Evolutionary conservation across 2,329 filamentous ascomycete genomes (phyloP), one percentile per base, ranked within the genome.

Genomic region (Scedosporium dehoogii): DNA sequence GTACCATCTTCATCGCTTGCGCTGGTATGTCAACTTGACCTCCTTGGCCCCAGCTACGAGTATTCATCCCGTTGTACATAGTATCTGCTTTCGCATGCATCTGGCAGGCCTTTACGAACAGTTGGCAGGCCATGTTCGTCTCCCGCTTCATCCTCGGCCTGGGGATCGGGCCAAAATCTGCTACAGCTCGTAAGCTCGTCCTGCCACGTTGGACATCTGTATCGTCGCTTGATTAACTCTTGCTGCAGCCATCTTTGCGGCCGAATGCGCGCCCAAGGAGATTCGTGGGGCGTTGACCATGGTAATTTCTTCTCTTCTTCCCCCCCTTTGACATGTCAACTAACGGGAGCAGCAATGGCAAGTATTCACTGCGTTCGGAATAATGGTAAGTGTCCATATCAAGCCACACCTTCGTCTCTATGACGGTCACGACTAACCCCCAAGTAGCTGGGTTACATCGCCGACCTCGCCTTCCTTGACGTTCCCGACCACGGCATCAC

Each of bases 281-380:
- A 83, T 89, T 55, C 81, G 87, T 63, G 87, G 87, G 60, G 87
- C 85, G 1, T 75, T 91, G 4, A 86, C 89, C 46, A 91, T 91
- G 88, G 59, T 61, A 61, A 38, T 44, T 12, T 16, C 29, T 27
- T 4, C 12, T 23, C 6, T 4, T 12, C 7, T 12, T 14, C 3
- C 4, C 33, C 18, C 12, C 33, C n/a, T 16, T 3, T 12, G 6
- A 57, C 25, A 14, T 10, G 16, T 3, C n/a, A 9, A 27, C 58
- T 59, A 46, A 59, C 55, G 16, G 14, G 27, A 12, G 21, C 7
- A 61, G 59, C 60, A 62, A 62, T 62, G 60, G 60, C 60, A 62
- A 61, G 73, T 78, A 72, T 79, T 76, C 76, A 79, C 76, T 0
- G 77, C 78, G 0, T 82, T 83, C 58, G 79, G 81, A 3, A 83